Evolutionary conservation across 1,284 basidiomycete genomes (phyloP), one percentile per base, ranked within the genome.

Genomic region (Rhodotorula sp.): DNA sequence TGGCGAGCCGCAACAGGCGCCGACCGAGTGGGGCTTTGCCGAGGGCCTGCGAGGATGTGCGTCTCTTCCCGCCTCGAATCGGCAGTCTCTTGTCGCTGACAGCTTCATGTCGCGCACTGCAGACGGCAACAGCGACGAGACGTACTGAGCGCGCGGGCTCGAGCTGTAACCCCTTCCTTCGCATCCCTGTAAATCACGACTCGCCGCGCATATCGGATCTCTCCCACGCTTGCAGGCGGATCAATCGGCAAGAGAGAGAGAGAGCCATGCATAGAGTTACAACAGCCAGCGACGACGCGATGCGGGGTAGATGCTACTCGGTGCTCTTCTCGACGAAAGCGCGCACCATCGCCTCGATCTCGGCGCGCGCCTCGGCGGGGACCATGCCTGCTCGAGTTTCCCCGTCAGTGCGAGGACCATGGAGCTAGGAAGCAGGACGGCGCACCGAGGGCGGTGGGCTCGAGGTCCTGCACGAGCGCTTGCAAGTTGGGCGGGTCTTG

Each of bases 21-120:
- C 90, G 68, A 97, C 96, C 1, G 83, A 87, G 41, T 99, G 96
- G 96, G 84, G 85, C 66, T 98, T 98, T 80, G 96, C 95, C 27
- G 96, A 99, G 82, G 89, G 88, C 44, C 89, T 96, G 78, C 86
- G 92, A 77, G 93, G 93, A 72, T 84, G 69, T 77, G 41, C 41
- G 74, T 74, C n/a, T 23, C n/a, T n/a, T n/a, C n/a, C n/a, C n/a
- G n/a, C n/a, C n/a, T n/a, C n/a, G n/a, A n/a, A n/a, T n/a, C n/a
- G n/a, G n/a, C n/a, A n/a, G n/a, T n/a, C n/a, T n/a, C n/a, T n/a
- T n/a, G n/a, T n/a, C n/a, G n/a, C n/a, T n/a, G n/a, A n/a, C n/a
- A n/a, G 9, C 14, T 48, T 16, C 10, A 12, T 59, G 25, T 21
- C 27, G 0, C 48, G 3, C 3, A 0, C 9, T 21, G 8, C 65